These are phyloP conservation scores for Panicum hallii DNA, from an alignment of 202 grass and related monocot genomes.

Conservation along the genomic window DNA sequence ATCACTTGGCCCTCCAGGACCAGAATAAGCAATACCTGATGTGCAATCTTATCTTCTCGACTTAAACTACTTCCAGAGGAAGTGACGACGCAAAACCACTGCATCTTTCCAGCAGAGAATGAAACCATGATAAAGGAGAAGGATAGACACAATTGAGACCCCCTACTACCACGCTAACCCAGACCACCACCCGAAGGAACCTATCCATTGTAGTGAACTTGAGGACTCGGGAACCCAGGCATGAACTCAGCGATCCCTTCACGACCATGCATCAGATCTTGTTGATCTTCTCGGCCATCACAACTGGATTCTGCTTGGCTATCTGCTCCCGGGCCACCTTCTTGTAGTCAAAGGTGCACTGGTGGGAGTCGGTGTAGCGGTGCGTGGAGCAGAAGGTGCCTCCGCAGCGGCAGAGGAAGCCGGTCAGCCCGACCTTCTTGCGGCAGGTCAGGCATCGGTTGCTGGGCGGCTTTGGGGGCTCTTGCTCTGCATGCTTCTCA, in stretches of 20 bases:
- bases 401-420: slow-evolving; percentile 74
- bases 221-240: background rate
- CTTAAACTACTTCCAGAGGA: background rate
- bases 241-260: background rate
- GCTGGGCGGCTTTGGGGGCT: slow-evolving; percentile 52
- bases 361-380: slow-evolving; percentile 66
- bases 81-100: background rate
- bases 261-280: slow-evolving; percentile 62
- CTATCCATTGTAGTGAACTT: background rate
- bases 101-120: slow-evolving; percentile 15
- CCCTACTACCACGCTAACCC: slow-evolving; percentile 40
- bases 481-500: slow-evolving; percentile 35
- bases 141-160: slow-evolving; percentile 58
- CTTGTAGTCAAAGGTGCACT: slow-evolving; percentile 84
- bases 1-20: slow-evolving; percentile 9
- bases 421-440: slow-evolving; percentile 72
- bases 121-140: slow-evolving; percentile 50
- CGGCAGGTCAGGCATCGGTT: slow-evolving; percentile 70
- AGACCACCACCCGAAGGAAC: slow-evolving; percentile 42
- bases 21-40: background rate
- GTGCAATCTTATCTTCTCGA: slow-evolving; percentile 10
- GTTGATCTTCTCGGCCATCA: slow-evolving; percentile 78
- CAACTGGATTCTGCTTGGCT: slow-evolving; percentile 70
- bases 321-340: slow-evolving; percentile 60
- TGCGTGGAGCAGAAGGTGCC: slow-evolving; percentile 74